These are phyloP conservation scores for Peniophora sp. DNA, from an alignment of 1,284 basidiomycete genomes.

Conservation along the genomic window DNA sequence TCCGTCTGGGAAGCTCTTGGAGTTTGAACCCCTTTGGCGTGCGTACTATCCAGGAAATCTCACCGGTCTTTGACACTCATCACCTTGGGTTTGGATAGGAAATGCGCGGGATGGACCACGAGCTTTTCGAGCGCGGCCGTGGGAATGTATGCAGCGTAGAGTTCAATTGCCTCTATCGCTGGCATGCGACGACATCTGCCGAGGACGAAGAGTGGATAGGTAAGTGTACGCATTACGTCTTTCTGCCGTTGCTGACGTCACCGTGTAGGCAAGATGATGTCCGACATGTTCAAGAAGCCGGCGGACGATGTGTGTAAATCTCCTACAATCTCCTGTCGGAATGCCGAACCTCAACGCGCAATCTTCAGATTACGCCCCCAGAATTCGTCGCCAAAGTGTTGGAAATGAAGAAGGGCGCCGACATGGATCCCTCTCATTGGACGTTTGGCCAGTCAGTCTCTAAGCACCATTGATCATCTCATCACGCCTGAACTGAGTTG, in stretches of 20 bases:
- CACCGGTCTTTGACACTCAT: neutral
- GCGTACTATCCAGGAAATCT: constrained; percentile 12
- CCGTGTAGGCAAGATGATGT: neutral
- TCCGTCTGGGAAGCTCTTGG: constrained; percentile 64
- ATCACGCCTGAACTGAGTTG: constrained; percentile 1
- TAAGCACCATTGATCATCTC: no score
- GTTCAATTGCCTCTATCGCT: constrained; percentile 81
- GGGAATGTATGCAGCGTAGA: constrained; percentile 75
- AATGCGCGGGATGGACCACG: constrained; percentile 52
- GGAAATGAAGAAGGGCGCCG: constrained; percentile 23
- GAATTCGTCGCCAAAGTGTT: constrained; percentile 54
- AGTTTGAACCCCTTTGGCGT: constrained; percentile 62
- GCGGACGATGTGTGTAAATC: no score
- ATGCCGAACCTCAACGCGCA: neutral
- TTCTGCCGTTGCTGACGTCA: constrained; percentile 1
- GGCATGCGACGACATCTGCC: constrained; percentile 69
- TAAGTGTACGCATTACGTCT: constrained; percentile 7
- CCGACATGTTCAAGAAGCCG: neutral
- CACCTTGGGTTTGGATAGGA: constrained; percentile 35
- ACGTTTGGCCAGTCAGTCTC: constrained; percentile 50
- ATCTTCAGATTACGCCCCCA: constrained; percentile 32
- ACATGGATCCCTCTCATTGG: constrained; percentile 47
- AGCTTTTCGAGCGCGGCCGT: constrained; percentile 62
- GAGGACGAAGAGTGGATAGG: constrained; percentile 67
- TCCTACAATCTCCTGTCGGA: neutral